Evolutionary conservation across 768 basidiomycete genomes (phyloP), one percentile per base, ranked within the genome.

Genomic region (Gloeopeniophorella convolvens): DNA sequence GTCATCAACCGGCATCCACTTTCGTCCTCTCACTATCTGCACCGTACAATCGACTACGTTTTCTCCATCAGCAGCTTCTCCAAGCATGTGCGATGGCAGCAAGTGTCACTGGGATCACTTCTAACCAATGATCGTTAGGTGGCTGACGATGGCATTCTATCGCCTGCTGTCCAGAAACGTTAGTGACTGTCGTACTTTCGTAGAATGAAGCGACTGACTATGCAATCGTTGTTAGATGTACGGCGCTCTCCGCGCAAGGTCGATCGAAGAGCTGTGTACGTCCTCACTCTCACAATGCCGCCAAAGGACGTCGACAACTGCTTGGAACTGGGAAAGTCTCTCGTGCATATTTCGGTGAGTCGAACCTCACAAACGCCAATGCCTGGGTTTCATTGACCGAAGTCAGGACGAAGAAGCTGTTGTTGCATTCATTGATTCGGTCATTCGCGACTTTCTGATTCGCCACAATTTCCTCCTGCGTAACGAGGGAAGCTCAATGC

Each of bases 1-100:
- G 92, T 85, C 63, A 74, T 95, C 63, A 95, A 95, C 66, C 72
- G 70, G 16, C 88, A 90, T 59, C 81, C 81, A 3, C 66, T 94
- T 26, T 69, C 76, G 13, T 61, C 63, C 12, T 79, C 81, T 59
- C 85, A 54, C 30, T 26, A 88, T 37, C 67, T 94, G 9, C 83
- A 89, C 61, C 78, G 75, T 20, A 57, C 71, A 34, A 80, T 94
- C 56, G 87, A 92, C 49, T 62, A 66, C 8, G 65, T 70, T 33
- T 94, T 94, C 61, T 67, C 74, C 3, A 65, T 71, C 12, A 89
- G 87, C 61, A 74, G 82, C 11, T 91, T 91, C 64, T 71, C 72
- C n/a, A 85, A 82, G 69, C 77, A 83, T 62, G 89, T 89, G 27
- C 30, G 52, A n/a, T 24, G 4, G 3, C 10, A 24, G 13, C 44